Conservation (phyloP, 1,139 yeast genomes). For the Kurtzmaniella quercitrusa region DNA sequence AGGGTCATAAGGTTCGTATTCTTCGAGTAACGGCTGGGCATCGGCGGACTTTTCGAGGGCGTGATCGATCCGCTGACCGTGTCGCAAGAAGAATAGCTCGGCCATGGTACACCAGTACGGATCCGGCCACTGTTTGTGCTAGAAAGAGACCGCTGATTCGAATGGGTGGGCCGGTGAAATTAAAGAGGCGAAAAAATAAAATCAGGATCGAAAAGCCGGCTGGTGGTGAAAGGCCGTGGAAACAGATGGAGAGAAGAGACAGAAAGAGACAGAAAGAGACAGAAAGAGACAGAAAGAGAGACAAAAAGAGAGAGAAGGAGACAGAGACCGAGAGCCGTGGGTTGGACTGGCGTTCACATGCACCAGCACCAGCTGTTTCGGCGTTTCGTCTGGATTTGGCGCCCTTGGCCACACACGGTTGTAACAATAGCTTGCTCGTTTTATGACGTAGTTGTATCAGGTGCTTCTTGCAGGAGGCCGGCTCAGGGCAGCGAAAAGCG, state of each 20-base stretch:
- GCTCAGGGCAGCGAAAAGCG: background rate
- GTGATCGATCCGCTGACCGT: conserved; percentile 44
- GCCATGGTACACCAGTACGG: conserved; percentile 18
- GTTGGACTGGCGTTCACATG: too few relatives aligned
- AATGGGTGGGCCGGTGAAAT: background rate
- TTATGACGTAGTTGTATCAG: background rate
- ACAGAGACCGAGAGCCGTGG: too few relatives aligned
- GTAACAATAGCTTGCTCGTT: background rate
- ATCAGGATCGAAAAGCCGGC: background rate
- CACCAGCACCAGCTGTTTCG: background rate
- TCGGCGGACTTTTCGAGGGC: conserved; percentile 22
- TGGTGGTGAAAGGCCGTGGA: too few relatives aligned
- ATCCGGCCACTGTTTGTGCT: background rate
- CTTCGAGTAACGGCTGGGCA: conserved; percentile 25
- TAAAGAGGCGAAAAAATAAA: background rate
- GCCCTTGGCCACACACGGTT: too few relatives aligned
- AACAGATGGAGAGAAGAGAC: too few relatives aligned
- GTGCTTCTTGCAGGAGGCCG: background rate
- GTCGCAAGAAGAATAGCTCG: conserved; percentile 44
- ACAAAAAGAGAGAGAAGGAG: too few relatives aligned
- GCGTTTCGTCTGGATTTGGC: too few relatives aligned
- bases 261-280: background rate
- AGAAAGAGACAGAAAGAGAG: background rate
- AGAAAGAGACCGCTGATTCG: background rate
- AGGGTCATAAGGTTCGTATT: conserved; percentile 38